Percentiles rank a stretch among this genome's conserved stretches.
phyloP scores from a whole-genome alignment of 768 basidiomycete species.

The Boletus bicolor region DNA sequence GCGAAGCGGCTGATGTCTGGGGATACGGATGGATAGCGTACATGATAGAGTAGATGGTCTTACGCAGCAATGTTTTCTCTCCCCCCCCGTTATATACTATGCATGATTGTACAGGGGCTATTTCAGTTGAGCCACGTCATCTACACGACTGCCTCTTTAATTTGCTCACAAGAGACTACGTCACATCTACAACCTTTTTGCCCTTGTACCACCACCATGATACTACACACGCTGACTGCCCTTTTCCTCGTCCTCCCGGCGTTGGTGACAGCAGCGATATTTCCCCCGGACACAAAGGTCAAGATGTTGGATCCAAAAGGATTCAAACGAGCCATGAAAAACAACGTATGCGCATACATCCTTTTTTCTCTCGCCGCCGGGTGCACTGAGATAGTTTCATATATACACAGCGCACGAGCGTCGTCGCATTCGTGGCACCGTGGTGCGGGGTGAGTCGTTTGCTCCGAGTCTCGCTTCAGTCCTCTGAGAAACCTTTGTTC shows the following conservation, averaged over 20 bases:
- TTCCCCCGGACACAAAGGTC: constrained; percentile 54
- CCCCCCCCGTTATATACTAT: not conserved
- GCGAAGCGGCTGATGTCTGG: not conserved
- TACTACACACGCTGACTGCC: constrained; percentile 17
- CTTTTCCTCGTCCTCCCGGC: constrained; percentile 30
- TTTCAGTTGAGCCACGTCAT: constrained; percentile 18
- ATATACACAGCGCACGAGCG: constrained; percentile 54
- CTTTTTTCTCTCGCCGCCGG: not conserved
- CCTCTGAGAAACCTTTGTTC: not conserved
- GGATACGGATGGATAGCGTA: not conserved
- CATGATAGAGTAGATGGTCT: constrained; percentile 7
- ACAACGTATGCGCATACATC: constrained; percentile 52
- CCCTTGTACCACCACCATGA: constrained; percentile 20
- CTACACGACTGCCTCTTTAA: not conserved
- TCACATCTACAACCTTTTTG: not conserved
- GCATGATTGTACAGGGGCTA: not conserved
- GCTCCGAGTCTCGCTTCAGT: not conserved
- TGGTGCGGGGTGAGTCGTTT: constrained; percentile 78
- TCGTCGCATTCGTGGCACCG: constrained; percentile 92
- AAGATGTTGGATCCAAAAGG: constrained; percentile 70
- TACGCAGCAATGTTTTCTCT: not conserved
- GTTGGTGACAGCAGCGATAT: constrained; percentile 44
- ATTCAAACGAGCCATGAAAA: constrained; percentile 71
- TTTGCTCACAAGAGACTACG: not conserved
- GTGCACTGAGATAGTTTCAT: not conserved